A percentile compares a stretch with the other conserved stretches of the same genome.
Conservation (phyloP, 2,329 filamentous ascomycete species). For the Scytalidium sp. region DNA sequence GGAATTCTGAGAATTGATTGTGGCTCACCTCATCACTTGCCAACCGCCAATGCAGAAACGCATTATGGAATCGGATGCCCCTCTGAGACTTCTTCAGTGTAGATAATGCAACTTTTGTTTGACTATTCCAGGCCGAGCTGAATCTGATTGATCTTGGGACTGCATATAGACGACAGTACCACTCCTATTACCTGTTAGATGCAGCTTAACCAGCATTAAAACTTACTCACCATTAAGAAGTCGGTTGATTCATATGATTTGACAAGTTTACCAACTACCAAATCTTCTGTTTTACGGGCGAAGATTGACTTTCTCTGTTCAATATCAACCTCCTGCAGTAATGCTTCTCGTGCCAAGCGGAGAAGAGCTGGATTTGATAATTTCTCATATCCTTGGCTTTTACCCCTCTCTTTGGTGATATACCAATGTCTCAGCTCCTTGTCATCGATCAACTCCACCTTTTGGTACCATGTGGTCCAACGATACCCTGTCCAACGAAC, state of each 20-base stretch:
- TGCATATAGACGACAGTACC: constrained; percentile 49
- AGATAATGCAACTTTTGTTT: constrained; percentile 50
- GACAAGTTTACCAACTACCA: constrained; percentile 41
- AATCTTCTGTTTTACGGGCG: constrained; percentile 37
- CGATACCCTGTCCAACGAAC: constrained; percentile 51
- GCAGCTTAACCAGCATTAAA: constrained; percentile 25
- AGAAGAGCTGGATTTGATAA: constrained; percentile 38
- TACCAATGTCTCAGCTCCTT: constrained; percentile 49
- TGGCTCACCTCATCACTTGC: constrained; percentile 46
- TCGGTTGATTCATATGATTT: constrained; percentile 10
- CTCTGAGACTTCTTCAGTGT: constrained; percentile 50
- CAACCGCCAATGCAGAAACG: constrained; percentile 57
- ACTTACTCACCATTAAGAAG: constrained; percentile 10
- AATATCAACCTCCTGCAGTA: constrained; percentile 41
- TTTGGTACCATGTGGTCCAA: constrained; percentile 57
- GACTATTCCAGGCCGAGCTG: constrained; percentile 56
- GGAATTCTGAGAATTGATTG: neutral
- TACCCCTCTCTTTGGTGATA: constrained; percentile 23
- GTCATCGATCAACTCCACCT: constrained; percentile 46
- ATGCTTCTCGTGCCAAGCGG: constrained; percentile 41
- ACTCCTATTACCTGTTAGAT: constrained; percentile 49
- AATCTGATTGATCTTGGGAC: constrained; percentile 48
- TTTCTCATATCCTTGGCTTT: constrained; percentile 16
- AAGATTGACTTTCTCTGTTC: constrained; percentile 41
- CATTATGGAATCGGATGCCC: constrained; percentile 52